Evolutionary conservation across 768 basidiomycete genomes (phyloP).

Genomic region (Pilatotrama ljubarskyi): DNA sequence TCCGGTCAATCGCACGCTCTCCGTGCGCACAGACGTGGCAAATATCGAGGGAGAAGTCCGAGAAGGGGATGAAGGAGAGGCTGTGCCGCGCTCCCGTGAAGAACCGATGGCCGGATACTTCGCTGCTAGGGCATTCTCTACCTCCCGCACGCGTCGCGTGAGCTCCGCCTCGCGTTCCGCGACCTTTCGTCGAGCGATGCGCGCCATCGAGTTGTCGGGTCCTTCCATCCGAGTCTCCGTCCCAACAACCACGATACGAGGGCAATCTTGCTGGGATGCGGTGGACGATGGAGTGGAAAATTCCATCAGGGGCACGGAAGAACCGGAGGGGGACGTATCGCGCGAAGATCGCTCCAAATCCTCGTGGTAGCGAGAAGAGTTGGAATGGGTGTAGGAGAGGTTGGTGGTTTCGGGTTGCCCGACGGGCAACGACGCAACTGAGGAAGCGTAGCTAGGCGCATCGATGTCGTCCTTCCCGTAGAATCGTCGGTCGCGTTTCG

Average conservation of each 20-base stretch:
- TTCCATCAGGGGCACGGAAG: slow-evolving; percentile 3
- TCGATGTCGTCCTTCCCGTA: not conserved
- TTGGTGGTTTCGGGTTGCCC: not conserved
- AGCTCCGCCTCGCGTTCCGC: slow-evolving; percentile 12
- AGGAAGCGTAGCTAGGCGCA: not conserved
- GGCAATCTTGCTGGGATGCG: not conserved
- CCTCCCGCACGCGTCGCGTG: slow-evolving; percentile 2
- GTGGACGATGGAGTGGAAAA: not conserved
- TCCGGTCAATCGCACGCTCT: not conserved
- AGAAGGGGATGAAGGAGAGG: not conserved
- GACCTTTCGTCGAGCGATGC: slow-evolving; percentile 5
- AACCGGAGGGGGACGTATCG: not conserved
- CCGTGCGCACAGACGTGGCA: not conserved
- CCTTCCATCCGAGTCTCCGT: slow-evolving; percentile 6
- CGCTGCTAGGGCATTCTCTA: not conserved
- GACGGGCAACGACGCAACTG: not conserved
- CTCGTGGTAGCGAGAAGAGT: not conserved
- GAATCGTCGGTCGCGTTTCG: not conserved
- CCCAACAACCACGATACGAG: not conserved
- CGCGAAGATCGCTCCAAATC: not conserved
- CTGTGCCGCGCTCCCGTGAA: not conserved
- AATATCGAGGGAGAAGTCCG: not conserved
- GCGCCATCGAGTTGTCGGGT: slow-evolving; percentile 12
- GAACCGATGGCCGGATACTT: not conserved
- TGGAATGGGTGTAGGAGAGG: not conserved